Percentiles rank a stretch among this genome's conserved stretches.
Evolutionary conservation across 257 asterid genomes (phyloP).

Genomic region (Solanum piurae): DNA sequence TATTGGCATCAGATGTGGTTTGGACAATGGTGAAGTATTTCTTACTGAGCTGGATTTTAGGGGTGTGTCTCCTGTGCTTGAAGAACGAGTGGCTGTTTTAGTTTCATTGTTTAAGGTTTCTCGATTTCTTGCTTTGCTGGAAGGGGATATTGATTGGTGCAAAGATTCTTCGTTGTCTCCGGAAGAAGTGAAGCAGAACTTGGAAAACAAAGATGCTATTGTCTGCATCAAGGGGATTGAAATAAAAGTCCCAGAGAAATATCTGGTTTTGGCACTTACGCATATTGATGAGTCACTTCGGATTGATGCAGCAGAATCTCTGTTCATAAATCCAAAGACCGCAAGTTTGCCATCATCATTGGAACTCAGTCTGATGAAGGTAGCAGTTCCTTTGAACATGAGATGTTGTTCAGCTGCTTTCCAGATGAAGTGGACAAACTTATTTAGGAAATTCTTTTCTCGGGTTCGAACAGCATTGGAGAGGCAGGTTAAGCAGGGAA

Average conservation of each 20-base stretch:
- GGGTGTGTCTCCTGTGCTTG: slow-evolving; percentile 35
- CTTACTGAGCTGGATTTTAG: slow-evolving; percentile 26
- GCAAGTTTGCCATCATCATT: slow-evolving; percentile 80
- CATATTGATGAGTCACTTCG: slow-evolving; percentile 87
- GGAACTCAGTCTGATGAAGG: slow-evolving; percentile 79
- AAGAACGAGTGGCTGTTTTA: slow-evolving; percentile 69
- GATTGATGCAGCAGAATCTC: slow-evolving; percentile 90
- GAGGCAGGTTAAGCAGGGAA: slow-evolving; percentile 63
- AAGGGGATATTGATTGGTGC: slow-evolving; percentile 89
- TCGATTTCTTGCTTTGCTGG: slow-evolving; percentile 74
- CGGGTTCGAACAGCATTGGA: slow-evolving; percentile 90
- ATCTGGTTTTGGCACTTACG: slow-evolving; percentile 74
- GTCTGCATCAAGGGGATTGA: slow-evolving; percentile 52
- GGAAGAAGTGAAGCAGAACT: slow-evolving; percentile 27
- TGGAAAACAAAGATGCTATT: slow-evolving; percentile 30
- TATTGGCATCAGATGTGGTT: slow-evolving; percentile 43
- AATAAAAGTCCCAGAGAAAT: slow-evolving; percentile 62
- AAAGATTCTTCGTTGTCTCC: slow-evolving; percentile 20
- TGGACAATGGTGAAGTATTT: slow-evolving; percentile 32
- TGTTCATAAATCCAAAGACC: slow-evolving; percentile 81
- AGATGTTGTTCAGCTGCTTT: slow-evolving; percentile 89
- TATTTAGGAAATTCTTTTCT: slow-evolving; percentile 81
- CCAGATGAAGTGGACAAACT: slow-evolving; percentile 97
- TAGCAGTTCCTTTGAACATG: slow-evolving; percentile 91
- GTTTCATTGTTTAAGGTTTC: slow-evolving; percentile 85